phyloP scores from a whole-genome alignment of 177 flowering plant genomes.

The Vitis hybrid region DNA sequence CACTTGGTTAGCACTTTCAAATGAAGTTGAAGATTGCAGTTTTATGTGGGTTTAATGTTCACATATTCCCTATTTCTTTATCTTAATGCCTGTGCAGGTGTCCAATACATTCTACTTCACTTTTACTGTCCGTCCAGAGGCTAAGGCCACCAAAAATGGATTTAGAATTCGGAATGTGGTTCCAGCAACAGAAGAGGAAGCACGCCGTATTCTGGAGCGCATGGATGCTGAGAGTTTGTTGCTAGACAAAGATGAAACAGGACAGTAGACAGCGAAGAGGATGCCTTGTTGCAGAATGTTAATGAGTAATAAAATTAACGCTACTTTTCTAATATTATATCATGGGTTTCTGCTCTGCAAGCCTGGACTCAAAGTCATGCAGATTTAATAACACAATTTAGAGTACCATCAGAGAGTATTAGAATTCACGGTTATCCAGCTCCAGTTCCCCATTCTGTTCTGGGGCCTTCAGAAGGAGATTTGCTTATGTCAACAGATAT shows the following conservation, averaged over 20 bases:
- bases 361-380: no score
- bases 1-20: not conserved
- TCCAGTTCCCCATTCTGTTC: no score
- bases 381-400: no score
- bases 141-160: constrained; percentile 35
- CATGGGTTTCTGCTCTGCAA: no score
- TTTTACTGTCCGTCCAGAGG: constrained; percentile 48
- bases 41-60: not conserved
- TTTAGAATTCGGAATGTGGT: constrained; percentile 40
- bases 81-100: constrained; percentile 26
- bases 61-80: not conserved
- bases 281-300: not conserved
- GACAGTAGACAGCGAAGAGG: not conserved
- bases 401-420: no score
- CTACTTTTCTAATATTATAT: no score
- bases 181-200: constrained; percentile 57
- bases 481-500: no score
- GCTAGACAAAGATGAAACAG: not conserved
- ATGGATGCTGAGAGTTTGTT: constrained; percentile 37
- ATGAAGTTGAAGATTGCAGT: not conserved
- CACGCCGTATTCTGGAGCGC: constrained; percentile 39
- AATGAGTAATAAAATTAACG: no score
- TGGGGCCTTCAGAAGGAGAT: no score
- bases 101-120: constrained; percentile 51
- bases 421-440: no score